A percentile compares a stretch with the other conserved stretches of the same genome.
Conservation (phyloP, 75 land plant species). For the Adiantum capillusveneris region DNA sequence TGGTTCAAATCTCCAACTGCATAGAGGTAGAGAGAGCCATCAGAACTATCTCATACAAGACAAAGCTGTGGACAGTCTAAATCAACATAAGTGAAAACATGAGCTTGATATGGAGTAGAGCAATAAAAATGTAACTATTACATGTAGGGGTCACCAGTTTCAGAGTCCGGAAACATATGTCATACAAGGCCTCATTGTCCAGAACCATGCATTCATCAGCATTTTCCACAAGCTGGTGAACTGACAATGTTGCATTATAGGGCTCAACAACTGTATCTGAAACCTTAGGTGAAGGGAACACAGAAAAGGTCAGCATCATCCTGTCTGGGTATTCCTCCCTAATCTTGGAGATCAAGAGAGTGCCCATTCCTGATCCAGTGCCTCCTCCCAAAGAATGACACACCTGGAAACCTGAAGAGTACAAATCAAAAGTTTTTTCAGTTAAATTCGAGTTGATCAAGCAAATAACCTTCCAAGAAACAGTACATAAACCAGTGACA, state of each 20-base stretch:
- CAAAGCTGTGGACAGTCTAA: neutral
- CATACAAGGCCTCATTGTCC: no score
- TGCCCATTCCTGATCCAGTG: no score
- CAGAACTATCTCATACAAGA: neutral
- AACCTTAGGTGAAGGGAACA: slow-evolving; percentile 45
- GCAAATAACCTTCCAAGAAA: no score
- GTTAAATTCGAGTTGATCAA: no score
- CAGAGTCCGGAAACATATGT: slow-evolving; percentile 63
- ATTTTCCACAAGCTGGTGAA: slow-evolving; percentile 59
- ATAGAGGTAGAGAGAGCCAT: neutral
- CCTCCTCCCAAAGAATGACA: slow-evolving; percentile 51
- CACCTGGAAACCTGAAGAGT: slow-evolving; percentile 25
- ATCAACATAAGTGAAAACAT: neutral
- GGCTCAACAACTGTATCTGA: slow-evolving; percentile 66
- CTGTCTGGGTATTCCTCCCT: slow-evolving; percentile 15
- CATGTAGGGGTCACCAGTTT: slow-evolving; percentile 65
- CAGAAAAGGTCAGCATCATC: slow-evolving; percentile 33
- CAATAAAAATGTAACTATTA: slow-evolving; percentile 11
- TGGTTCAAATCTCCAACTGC: slow-evolving; percentile 60
- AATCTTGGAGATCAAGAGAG: no score
- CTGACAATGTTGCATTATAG: slow-evolving; percentile 64
- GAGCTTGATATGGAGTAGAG: neutral
- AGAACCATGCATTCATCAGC: slow-evolving; percentile 78
- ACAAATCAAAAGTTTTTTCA: no score
- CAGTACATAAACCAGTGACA: no score